Percentiles rank a stretch among this genome's conserved stretches.
phyloP scores from a whole-genome alignment of 192 early-diverging fungal genomes.

The Blastocladiella britannica region DNA sequence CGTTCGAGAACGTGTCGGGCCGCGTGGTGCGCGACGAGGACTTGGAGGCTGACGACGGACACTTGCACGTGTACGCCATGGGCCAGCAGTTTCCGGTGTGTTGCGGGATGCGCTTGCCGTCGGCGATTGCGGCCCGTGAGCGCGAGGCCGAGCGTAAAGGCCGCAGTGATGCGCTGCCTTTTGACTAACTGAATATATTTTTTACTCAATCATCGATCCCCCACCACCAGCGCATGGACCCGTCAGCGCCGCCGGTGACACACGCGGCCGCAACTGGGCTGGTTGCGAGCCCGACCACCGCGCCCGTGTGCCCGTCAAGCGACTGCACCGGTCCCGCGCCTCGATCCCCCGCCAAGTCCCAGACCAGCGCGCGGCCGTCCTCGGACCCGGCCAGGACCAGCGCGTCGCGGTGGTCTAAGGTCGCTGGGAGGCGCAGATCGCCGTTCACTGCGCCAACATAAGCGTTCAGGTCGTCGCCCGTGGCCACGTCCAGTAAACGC shows the following conservation, averaged over 20 bases:
- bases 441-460: conserved; percentile 22
- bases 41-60: conserved; percentile 6
- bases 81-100: conserved; percentile 27
- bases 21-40: not conserved
- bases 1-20: conserved; percentile 27
- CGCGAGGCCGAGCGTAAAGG: conserved; percentile 4
- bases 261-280: too few species aligned
- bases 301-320: not conserved
- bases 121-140: conserved; percentile 25
- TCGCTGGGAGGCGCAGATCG: conserved; percentile 33
- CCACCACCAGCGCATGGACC: too few species aligned
- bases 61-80: conserved; percentile 30
- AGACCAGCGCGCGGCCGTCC: conserved; percentile 66
- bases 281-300: not conserved
- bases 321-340: too few species aligned
- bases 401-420: conserved; percentile 44
- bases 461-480: conserved; percentile 45
- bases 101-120: conserved; percentile 29
- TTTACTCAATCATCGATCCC: too few species aligned
- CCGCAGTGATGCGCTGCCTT: not conserved
- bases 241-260: too few species aligned
- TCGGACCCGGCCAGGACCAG: conserved; percentile 71
- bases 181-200: too few species aligned
- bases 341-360: conserved; percentile 65
- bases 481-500: conserved; percentile 54